These are phyloP conservation scores for Corylus heterophylla DNA, from an alignment of 306 rosid genomes.

Conservation along the genomic window DNA sequence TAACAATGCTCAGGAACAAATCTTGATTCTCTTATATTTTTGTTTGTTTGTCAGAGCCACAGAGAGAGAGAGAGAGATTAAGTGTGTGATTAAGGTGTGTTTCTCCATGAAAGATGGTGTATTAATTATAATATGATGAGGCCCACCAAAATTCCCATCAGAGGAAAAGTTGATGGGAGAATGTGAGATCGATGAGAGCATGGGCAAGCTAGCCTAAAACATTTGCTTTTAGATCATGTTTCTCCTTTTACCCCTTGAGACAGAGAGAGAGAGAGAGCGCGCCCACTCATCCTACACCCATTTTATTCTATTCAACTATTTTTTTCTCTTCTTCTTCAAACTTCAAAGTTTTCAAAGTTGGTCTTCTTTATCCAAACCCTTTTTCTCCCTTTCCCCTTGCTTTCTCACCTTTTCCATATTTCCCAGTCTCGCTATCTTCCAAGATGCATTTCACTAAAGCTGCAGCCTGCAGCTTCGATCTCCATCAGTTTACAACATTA, in stretches of 20 bases:
- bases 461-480: conserved; percentile 7
- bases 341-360: conserved; percentile 18
- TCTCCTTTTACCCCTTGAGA: conserved; percentile 19
- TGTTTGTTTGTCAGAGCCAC: neutral
- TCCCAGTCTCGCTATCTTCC: conserved; percentile 39
- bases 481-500: conserved; percentile 24
- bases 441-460: conserved; percentile 41
- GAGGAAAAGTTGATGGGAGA: conserved; percentile 62
- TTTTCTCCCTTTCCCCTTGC: conserved; percentile 20
- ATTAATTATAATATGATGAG: conserved; percentile 34
- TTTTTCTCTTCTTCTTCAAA: conserved; percentile 17
- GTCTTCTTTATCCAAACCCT: conserved; percentile 39
- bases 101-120: conserved; percentile 23
- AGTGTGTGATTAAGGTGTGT: conserved; percentile 24
- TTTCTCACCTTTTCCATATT: conserved; percentile 30
- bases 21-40: neutral
- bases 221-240: conserved; percentile 29
- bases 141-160: conserved; percentile 71
- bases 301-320: neutral
- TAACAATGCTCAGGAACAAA: neutral
- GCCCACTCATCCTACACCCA: conserved; percentile 25
- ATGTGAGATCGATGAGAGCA: conserved; percentile 55
- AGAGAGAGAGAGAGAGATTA: neutral
- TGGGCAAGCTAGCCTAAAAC: conserved; percentile 43
- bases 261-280: neutral